Conservation (phyloP, 129 eudicot species). For the Helichrysum umbraculigerum region DNA sequence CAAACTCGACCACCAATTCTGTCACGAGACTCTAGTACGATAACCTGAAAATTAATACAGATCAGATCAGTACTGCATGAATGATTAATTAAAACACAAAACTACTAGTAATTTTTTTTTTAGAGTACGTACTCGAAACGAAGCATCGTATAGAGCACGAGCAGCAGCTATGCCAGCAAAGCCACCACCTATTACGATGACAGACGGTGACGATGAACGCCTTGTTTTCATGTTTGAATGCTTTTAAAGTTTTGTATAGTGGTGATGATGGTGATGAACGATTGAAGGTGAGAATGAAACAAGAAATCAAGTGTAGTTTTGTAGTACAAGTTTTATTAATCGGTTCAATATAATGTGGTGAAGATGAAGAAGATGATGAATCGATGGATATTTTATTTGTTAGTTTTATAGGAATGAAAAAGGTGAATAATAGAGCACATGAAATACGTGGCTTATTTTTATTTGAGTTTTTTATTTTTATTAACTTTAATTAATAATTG, state of each 20-base stretch:
- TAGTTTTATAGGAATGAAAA: constrained; percentile 27
- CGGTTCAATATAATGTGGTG: constrained; percentile 1
- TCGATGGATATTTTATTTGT: constrained; percentile 14
- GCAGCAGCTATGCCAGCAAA: constrained; percentile 94
- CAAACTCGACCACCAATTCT: constrained; percentile 95
- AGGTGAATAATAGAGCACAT: constrained; percentile 23
- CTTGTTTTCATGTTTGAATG: constrained; percentile 49
- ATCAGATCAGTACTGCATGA: not conserved
- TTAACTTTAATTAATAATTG: too few relatives aligned
- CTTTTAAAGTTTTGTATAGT: too few relatives aligned
- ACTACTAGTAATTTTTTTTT: not conserved
- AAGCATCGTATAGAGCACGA: constrained; percentile 85
- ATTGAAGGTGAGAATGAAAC: constrained; percentile 4
- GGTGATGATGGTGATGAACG: not conserved
- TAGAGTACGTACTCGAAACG: constrained; percentile 59
- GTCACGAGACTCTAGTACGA: constrained; percentile 81
- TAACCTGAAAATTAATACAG: constrained; percentile 49
- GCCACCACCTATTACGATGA: constrained; percentile 87
- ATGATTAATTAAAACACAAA: not conserved
- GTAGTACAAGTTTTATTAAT: constrained; percentile 27
- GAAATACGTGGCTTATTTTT: constrained; percentile 28
- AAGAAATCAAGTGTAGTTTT: constrained; percentile 8
- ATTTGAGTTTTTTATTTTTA: not conserved
- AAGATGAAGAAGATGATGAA: constrained; percentile 16
- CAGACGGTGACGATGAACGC: constrained; percentile 63